Evolutionary conservation across 371 early-diverging fungal genomes (phyloP).

Genomic region (Mucor saturninus): DNA sequence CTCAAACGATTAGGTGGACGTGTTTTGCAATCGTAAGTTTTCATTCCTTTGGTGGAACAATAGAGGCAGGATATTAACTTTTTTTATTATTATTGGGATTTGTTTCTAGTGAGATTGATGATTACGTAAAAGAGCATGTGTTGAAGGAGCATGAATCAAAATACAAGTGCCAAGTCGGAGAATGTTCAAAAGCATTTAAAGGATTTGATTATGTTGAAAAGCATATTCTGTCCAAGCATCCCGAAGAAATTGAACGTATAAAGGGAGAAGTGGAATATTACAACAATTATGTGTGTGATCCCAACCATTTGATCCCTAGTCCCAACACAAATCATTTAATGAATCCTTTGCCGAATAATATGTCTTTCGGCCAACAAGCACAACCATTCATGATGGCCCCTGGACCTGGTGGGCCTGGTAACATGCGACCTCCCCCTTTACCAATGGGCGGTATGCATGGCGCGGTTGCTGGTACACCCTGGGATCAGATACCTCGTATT

Average conservation of each 20-base stretch:
- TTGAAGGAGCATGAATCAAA: conserved; percentile 81
- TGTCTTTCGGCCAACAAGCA: conserved; percentile 9
- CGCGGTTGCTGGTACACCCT: conserved; percentile 57
- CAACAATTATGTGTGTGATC: conserved; percentile 90
- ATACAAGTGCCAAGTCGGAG: conserved; percentile 80
- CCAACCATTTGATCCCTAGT: conserved; percentile 63
- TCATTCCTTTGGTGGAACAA: neutral
- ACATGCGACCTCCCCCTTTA: conserved; percentile 25
- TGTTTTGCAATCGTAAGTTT: conserved; percentile 67
- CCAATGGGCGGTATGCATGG: conserved; percentile 25
- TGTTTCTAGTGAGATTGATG: conserved; percentile 45
- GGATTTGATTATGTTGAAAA: conserved; percentile 93
- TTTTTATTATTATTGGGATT: no score
- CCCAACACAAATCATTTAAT: conserved; percentile 5
- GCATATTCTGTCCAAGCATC: conserved; percentile 90
- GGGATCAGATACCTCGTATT: conserved; percentile 72
- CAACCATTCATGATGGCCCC: conserved; percentile 26
- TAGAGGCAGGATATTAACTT: neutral
- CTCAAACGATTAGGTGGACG: conserved; percentile 80
- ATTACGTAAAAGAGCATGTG: conserved; percentile 60
- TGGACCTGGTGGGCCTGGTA: conserved; percentile 2
- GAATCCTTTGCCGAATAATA: conserved; percentile 14
- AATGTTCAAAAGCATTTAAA: conserved; percentile 93
- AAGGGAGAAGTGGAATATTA: conserved; percentile 72
- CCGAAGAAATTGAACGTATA: conserved; percentile 66